A percentile compares a stretch with the other conserved stretches of the same genome.
These are phyloP conservation scores for Pestalotiopsis sp. DNA, from an alignment of 2,329 filamentous ascomycete genomes.

Conservation along the genomic window DNA sequence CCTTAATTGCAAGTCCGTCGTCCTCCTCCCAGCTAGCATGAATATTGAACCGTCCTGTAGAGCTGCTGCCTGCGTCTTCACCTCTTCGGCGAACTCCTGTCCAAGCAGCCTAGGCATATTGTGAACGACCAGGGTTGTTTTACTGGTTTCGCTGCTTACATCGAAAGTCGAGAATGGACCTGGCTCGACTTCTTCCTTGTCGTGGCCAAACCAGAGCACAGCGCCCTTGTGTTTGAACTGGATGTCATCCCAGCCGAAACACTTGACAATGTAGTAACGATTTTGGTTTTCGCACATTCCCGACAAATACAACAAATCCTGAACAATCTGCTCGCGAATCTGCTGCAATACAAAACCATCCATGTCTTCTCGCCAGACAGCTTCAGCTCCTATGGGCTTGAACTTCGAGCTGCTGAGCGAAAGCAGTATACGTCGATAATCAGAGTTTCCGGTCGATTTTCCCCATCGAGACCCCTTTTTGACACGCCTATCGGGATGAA, in stretches of 20 bases:
- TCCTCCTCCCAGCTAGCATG: constrained; percentile 45
- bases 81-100: constrained; percentile 39
- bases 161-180: constrained; percentile 49
- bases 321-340: constrained; percentile 49
- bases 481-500: constrained; percentile 17
- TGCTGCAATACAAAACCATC: constrained; percentile 50
- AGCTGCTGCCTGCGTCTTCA: constrained; percentile 37
- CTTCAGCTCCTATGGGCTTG: constrained; percentile 14
- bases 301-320: constrained; percentile 46
- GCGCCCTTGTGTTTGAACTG: constrained; percentile 43
- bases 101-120: constrained; percentile 56
- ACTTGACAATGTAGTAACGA: constrained; percentile 44
- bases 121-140: constrained; percentile 50
- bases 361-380: constrained; percentile 60
- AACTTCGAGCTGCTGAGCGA: constrained; percentile 18
- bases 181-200: constrained; percentile 20
- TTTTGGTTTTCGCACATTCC: constrained; percentile 26
- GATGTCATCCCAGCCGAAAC: constrained; percentile 47
- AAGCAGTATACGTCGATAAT: constrained; percentile 15
- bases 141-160: constrained; percentile 33
- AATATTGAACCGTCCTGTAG: constrained; percentile 42
- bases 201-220: constrained; percentile 43
- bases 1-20: constrained; percentile 47
- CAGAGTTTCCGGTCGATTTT: constrained; percentile 14
- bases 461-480: background rate